Evolutionary conservation across 225 moss, liverwort and hornwort genomes (phyloP).

Genomic region (Marchantia polymorpha): DNA sequence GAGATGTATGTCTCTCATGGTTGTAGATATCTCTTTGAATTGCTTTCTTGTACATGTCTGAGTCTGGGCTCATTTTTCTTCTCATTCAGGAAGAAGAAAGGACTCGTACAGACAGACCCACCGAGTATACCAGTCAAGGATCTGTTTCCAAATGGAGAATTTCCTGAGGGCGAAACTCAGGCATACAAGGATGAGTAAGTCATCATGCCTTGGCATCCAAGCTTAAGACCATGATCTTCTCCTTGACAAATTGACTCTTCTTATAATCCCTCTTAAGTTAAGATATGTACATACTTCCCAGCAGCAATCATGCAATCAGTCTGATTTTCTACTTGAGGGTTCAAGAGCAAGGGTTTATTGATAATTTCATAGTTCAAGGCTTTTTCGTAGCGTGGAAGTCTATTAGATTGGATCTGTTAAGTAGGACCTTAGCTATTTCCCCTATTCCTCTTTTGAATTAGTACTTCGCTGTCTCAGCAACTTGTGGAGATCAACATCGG

Average conservation of each 20-base stretch:
- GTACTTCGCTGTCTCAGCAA: constrained; percentile 44
- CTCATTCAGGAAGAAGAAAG: constrained; percentile 60
- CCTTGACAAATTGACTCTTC: not conserved
- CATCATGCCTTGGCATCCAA: not conserved
- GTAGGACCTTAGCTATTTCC: too few species aligned
- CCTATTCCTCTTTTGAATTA: not conserved
- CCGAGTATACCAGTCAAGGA: constrained; percentile 72
- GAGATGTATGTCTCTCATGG: not conserved
- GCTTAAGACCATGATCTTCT: not conserved
- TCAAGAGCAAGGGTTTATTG: too few species aligned
- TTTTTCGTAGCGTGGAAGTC: too few species aligned
- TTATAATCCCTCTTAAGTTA: too few species aligned
- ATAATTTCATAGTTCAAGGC: too few species aligned
- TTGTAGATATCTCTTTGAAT: too few species aligned
- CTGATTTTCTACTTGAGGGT: too few species aligned
- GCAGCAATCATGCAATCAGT: too few species aligned
- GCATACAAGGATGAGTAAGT: constrained; percentile 73
- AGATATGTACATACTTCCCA: too few species aligned
- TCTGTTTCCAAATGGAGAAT: constrained; percentile 71
- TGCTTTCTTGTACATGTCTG: not conserved
- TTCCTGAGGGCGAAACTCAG: constrained; percentile 79
- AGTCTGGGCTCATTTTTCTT: not conserved
- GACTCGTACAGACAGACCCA: constrained; percentile 66
- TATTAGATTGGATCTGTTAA: too few species aligned
- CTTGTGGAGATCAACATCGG: constrained; percentile 78